These are phyloP conservation scores for Candolleomyces efflorescens DNA, from an alignment of 768 basidiomycete genomes.

Conservation along the genomic window DNA sequence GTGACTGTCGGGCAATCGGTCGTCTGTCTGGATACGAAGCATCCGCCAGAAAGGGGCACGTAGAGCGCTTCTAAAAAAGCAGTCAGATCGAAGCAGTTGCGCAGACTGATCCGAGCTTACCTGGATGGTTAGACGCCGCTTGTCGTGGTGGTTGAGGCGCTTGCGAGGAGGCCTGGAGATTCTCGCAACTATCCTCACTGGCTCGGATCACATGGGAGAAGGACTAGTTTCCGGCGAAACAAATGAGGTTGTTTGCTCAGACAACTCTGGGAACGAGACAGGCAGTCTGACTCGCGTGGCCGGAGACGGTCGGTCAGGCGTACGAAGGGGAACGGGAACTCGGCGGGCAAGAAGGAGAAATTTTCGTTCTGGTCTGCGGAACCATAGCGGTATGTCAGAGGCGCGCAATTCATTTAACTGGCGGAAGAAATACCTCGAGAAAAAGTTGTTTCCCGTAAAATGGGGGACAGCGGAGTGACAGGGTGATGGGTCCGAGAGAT, in stretches of 20 bases:
- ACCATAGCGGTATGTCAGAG: background rate
- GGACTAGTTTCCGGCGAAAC: background rate
- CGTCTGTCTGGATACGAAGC: constrained; percentile 55
- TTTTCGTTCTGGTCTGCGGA: background rate
- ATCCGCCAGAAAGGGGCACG: constrained; percentile 57
- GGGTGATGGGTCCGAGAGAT: constrained; percentile 15
- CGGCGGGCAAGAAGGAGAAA: background rate
- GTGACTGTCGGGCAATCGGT: constrained; percentile 59
- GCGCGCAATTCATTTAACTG: background rate
- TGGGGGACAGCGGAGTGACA: constrained; percentile 35
- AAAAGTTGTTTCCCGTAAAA: constrained; percentile 30
- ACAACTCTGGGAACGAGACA: background rate
- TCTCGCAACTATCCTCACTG: background rate
- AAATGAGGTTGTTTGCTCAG: background rate
- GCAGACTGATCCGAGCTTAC: constrained; percentile 28
- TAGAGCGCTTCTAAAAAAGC: constrained; percentile 57
- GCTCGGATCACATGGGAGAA: background rate
- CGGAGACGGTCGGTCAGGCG: background rate
- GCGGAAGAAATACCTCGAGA: constrained; percentile 23
- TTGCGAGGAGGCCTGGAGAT: constrained; percentile 19
- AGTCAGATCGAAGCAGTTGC: background rate
- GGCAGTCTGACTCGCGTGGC: background rate
- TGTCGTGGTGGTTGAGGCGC: constrained; percentile 60
- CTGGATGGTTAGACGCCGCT: constrained; percentile 62
- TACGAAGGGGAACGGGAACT: background rate